Percentiles rank a stretch among this genome's conserved stretches.
phyloP scores from a whole-genome alignment of 2,329 filamentous ascomycete species.

The Colletotrichum karsti region DNA sequence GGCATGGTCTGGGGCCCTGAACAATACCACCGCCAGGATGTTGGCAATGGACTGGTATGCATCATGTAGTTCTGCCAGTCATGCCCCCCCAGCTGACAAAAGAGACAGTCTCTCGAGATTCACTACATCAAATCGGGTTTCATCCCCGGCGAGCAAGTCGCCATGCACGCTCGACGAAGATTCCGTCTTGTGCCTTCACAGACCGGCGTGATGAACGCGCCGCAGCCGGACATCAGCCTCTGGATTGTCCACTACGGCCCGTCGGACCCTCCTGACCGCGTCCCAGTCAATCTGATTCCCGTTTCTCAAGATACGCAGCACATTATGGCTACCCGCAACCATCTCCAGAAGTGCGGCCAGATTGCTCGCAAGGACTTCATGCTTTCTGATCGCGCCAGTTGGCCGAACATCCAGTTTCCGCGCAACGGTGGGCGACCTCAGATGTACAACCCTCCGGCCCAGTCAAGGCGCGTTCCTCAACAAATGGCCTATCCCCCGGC shows the following conservation, averaged over 20 bases:
- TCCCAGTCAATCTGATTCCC: constrained; percentile 74
- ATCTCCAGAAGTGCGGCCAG: constrained; percentile 78
- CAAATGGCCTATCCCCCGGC: constrained; percentile 69
- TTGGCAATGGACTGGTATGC: constrained; percentile 67
- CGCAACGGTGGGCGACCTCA: constrained; percentile 59
- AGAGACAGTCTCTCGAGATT: constrained; percentile 83
- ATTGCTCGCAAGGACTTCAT: constrained; percentile 94
- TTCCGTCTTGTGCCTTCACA: constrained; percentile 84
- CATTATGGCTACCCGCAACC: constrained; percentile 69
- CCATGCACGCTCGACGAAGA: constrained; percentile 81
- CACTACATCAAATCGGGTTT: constrained; percentile 85
- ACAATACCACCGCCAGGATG: constrained; percentile 77
- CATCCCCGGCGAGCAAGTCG: constrained; percentile 76
- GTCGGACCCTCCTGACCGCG: constrained; percentile 76
- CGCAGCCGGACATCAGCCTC: constrained; percentile 79
- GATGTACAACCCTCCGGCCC: constrained; percentile 51
- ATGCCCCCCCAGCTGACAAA: background rate
- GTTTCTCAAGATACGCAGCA: constrained; percentile 68
- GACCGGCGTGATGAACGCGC: constrained; percentile 72
- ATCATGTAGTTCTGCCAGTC: background rate
- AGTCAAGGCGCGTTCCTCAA: constrained; percentile 62
- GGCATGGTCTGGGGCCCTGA: constrained; percentile 92
- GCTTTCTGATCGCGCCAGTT: constrained; percentile 87
- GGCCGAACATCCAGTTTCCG: constrained; percentile 84
- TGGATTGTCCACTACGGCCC: constrained; percentile 93